Conservation (phyloP, 129 eudicot genomes). For the Helichrysum umbraculigerum region DNA sequence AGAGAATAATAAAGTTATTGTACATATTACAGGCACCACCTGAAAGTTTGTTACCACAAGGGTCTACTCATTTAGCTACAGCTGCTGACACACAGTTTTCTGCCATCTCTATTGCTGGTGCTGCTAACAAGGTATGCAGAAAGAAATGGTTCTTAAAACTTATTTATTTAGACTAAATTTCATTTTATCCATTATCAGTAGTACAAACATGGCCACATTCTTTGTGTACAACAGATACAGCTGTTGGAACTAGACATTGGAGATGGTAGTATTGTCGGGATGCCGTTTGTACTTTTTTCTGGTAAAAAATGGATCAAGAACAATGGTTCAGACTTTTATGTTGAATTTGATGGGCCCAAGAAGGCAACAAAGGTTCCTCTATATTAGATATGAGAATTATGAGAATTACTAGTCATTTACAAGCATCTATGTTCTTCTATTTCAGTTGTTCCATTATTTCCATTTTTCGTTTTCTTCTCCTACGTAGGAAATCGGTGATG, state of each 20-base stretch:
- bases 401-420: constrained; percentile 13
- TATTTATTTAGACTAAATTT: neutral
- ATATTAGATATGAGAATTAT: neutral
- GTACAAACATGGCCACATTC: constrained; percentile 20
- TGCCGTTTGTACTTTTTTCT: constrained; percentile 93
- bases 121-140: no score
- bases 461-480: constrained; percentile 2
- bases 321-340: constrained; percentile 80
- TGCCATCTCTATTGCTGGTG: constrained; percentile 36
- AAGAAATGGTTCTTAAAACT: constrained; percentile 3
- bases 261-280: constrained; percentile 68
- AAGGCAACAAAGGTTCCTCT: constrained; percentile 53
- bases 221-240: constrained; percentile 50
- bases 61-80: constrained; percentile 52
- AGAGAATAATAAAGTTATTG: constrained; percentile 17
- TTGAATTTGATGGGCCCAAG: constrained; percentile 50
- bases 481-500: constrained; percentile 70
- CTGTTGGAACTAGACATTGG: constrained; percentile 60
- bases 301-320: constrained; percentile 79
- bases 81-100: constrained; percentile 72
- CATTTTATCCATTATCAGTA: neutral
- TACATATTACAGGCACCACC: constrained; percentile 69
- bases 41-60: constrained; percentile 57
- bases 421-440: constrained; percentile 11
- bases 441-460: neutral